Evolutionary conservation across 768 basidiomycete genomes (phyloP).

Genomic region (Paxillus ammoniavirescens): DNA sequence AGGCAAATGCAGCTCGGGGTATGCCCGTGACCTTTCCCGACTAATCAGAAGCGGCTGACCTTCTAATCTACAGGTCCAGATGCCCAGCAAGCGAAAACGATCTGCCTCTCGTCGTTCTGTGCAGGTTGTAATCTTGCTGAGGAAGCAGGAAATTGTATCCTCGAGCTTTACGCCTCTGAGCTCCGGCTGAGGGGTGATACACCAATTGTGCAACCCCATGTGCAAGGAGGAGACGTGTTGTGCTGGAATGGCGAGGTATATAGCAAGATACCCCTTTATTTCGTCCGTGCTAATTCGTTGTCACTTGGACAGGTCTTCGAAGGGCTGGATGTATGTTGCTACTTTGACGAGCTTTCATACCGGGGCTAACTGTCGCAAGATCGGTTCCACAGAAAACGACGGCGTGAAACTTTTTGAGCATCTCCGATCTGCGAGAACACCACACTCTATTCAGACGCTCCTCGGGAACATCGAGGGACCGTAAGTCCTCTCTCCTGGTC

Average conservation of each 20-base stretch:
- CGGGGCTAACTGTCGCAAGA: conserved; percentile 37
- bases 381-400: conserved; percentile 66
- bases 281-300: not conserved
- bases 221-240: conserved; percentile 52
- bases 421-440: conserved; percentile 21
- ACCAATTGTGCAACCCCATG: conserved; percentile 69
- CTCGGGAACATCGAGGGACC: conserved; percentile 77
- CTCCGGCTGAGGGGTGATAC: conserved; percentile 64
- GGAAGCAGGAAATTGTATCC: conserved; percentile 20
- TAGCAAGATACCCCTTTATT: not conserved
- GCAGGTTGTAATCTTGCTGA: conserved; percentile 6
- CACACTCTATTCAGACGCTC: conserved; percentile 46
- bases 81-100: conserved; percentile 40
- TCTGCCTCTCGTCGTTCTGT: conserved; percentile 12
- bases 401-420: conserved; percentile 50
- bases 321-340: conserved; percentile 61
- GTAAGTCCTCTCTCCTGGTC: conserved; percentile 42
- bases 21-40: not conserved
- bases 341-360: not conserved
- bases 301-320: conserved; percentile 58
- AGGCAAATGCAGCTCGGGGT: conserved; percentile 63
- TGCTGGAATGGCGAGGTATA: conserved; percentile 88
- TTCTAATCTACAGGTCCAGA: conserved; percentile 56
- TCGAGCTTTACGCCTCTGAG: conserved; percentile 70
- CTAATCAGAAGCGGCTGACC: not conserved